Conservation (phyloP, 805 yeast species). For the Cyberlindnera americana region DNA sequence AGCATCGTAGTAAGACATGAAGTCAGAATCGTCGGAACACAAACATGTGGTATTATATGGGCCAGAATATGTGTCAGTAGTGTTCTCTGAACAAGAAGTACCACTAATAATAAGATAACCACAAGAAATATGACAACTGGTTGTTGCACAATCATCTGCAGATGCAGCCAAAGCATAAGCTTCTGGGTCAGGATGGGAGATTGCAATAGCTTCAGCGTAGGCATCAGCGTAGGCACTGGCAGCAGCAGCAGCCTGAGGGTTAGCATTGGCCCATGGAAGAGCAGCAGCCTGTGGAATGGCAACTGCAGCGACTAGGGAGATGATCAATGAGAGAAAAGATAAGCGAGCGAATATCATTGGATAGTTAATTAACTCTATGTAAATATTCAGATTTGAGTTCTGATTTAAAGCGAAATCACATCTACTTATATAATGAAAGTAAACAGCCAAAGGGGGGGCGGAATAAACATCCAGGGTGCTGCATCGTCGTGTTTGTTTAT, state of each 20-base stretch:
- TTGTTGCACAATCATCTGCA: slow-evolving; percentile 8
- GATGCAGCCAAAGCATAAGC: slow-evolving; percentile 7
- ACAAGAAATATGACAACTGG: slow-evolving; percentile 11
- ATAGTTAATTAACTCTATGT: not conserved
- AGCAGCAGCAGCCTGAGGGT: not conserved
- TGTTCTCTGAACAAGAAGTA: slow-evolving; percentile 6
- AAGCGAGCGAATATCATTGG: slow-evolving; percentile 8
- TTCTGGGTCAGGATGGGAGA: slow-evolving; percentile 3
- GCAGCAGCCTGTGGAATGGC: slow-evolving; percentile 2
- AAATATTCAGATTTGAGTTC: too few relatives aligned
- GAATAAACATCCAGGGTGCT: too few relatives aligned
- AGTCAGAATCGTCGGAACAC: not conserved
- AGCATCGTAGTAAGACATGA: slow-evolving; percentile 4
- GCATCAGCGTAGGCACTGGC: not conserved
- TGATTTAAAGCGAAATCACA: too few relatives aligned
- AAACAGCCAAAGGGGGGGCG: too few relatives aligned
- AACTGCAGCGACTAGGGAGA: not conserved
- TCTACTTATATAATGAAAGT: too few relatives aligned
- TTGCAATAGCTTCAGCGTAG: not conserved
- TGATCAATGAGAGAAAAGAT: not conserved
- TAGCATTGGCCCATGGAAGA: slow-evolving; percentile 1
- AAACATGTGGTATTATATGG: slow-evolving; percentile 1
- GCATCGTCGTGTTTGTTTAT: too few relatives aligned
- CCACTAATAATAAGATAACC: slow-evolving; percentile 10
- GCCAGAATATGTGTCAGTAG: not conserved